phyloP scores from a whole-genome alignment of 148 eudicot genomes.

The Euryodendron excelsum region DNA sequence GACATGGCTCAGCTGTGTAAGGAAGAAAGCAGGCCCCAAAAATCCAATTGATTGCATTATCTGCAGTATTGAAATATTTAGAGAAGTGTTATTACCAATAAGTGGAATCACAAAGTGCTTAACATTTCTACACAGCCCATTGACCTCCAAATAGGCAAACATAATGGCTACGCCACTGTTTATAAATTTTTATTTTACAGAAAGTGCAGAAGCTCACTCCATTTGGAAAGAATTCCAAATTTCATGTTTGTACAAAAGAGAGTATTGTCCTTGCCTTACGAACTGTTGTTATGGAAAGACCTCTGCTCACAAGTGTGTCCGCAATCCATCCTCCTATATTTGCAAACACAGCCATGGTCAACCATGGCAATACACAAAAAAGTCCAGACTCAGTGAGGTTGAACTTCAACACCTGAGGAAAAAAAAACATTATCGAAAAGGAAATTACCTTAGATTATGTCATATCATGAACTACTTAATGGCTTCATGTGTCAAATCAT shows the following conservation, averaged over 20 bases:
- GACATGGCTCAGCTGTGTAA: conserved; percentile 72
- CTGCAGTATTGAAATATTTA: conserved; percentile 40
- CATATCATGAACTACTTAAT: conserved; percentile 21
- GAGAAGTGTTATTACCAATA: neutral
- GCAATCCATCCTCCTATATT: conserved; percentile 99
- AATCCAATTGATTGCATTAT: conserved; percentile 97
- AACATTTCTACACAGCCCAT: neutral
- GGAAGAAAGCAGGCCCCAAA: conserved; percentile 90
- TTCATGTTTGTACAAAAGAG: neutral
- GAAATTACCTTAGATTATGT: conserved; percentile 10
- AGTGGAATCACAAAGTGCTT: neutral
- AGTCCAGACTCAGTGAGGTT: conserved; percentile 94
- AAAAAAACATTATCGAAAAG: conserved; percentile 9
- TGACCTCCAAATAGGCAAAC: neutral
- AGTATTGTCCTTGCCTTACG: conserved; percentile 61
- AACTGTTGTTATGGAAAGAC: conserved; percentile 79
- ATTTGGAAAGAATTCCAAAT: neutral
- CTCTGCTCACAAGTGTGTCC: conserved; percentile 83
- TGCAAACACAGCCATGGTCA: conserved; percentile 96
- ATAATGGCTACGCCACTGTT: neutral
- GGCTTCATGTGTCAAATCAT: no score
- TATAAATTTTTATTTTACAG: neutral
- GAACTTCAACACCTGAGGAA: conserved; percentile 88
- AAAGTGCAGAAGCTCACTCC: neutral
- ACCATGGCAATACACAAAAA: conserved; percentile 90